Evolutionary conservation across 768 basidiomycete species (phyloP), one percentile per base, ranked within the genome.

Genomic region (Gelatoporia subvermispora): DNA sequence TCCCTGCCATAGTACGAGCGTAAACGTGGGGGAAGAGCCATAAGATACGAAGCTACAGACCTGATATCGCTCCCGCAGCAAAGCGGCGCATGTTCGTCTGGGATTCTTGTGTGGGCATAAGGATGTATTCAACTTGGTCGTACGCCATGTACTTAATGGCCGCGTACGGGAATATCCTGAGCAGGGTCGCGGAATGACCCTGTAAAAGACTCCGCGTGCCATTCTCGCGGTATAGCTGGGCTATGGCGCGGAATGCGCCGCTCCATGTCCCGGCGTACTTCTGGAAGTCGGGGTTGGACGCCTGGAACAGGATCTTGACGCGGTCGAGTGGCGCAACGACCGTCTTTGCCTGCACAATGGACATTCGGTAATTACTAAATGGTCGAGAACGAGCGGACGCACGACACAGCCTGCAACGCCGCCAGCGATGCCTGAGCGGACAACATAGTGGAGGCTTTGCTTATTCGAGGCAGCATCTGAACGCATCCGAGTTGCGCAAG

Each of bases 241-340:
- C 73, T 23, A 81, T 82, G 38, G 95, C 94, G 44, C 79, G 72
- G 57, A 85, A 82, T 18, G 90, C 84, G 38, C 95, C 95, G 54
- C 79, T 81, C 79, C 90, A 95, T 8, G 87, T 82, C 38, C 95
- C 94, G 49, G 93, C 81, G 70, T 94, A 98, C 66, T 93, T 90
- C 63, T 81, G 78, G 63, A 88, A 99, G 50, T 98, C 95, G 8
- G 89, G 88, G 66, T 95, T 96, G 7, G 91, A 91, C 0, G 96
- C 92, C 66, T 99, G 95, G 63, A 98, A 96, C 42, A 99, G 83
- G 59, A 99, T 99, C 72, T 99, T 99, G 58, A 99, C 94, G 63
- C 96, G 77, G 66, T 99, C 96, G 42, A 99, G 77, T 3, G 96
- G 96, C 17, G 96, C 96, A 38, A 96, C 90, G 25, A 85, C 85